A percentile compares a stretch with the other conserved stretches of the same genome.
Conservation (phyloP, 345 rosid genomes). For the Euphorbia pulcherrima region DNA sequence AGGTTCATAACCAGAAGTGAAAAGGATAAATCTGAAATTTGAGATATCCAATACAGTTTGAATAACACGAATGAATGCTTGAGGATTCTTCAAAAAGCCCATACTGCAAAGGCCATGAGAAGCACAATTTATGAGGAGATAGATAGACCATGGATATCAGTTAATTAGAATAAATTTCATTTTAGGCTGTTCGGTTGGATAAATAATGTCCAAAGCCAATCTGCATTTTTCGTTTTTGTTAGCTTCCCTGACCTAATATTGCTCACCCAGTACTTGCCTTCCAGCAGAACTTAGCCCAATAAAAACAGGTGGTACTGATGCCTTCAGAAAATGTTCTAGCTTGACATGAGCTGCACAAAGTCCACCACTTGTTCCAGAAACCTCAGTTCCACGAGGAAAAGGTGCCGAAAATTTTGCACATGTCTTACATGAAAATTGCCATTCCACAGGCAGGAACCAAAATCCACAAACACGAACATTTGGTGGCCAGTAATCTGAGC, state of each 20-base stretch:
- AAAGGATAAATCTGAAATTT: constrained; percentile 49
- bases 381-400: constrained; percentile 25
- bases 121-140: constrained; percentile 8
- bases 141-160: constrained; percentile 2
- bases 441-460: constrained; percentile 76
- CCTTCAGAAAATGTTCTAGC: constrained; percentile 47
- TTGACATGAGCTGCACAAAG: constrained; percentile 59
- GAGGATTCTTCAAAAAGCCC: constrained; percentile 55
- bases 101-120: constrained; percentile 37
- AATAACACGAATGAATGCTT: constrained; percentile 46
- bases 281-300: constrained; percentile 76
- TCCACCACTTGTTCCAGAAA: constrained; percentile 22
- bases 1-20: constrained; percentile 53
- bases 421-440: constrained; percentile 79
- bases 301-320: constrained; percentile 51
- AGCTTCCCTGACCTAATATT: not conserved
- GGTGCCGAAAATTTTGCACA: constrained; percentile 46
- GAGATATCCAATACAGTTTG: constrained; percentile 39
- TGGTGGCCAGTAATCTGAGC: constrained; percentile 90
- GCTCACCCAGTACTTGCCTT: constrained; percentile 45
- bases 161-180: not conserved
- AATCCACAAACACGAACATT: constrained; percentile 69
- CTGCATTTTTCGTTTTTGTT: not conserved
- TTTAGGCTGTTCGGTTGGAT: not conserved
- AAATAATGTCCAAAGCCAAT: not conserved